A percentile compares a stretch with the other conserved stretches of the same genome.
Evolutionary conservation across 176 grass and related monocot species (phyloP).

Genomic region (Eleusine indica): DNA sequence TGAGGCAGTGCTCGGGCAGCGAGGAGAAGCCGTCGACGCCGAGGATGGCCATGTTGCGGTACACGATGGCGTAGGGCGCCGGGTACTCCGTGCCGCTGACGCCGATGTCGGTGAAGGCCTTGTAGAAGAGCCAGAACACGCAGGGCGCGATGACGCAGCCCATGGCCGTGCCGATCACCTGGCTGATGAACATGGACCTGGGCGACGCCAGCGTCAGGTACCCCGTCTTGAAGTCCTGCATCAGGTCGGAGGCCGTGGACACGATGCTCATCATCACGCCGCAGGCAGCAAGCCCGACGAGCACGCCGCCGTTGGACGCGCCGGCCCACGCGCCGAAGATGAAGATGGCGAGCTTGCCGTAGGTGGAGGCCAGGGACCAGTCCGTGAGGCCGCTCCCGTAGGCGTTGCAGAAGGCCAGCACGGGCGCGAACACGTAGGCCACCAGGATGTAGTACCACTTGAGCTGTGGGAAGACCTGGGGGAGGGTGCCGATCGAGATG

Average conservation of each 20-base stretch:
- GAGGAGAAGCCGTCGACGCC: constrained; percentile 58
- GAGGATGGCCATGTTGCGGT: constrained; percentile 66
- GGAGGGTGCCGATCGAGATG: constrained; percentile 47
- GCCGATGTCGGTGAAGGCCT: constrained; percentile 51
- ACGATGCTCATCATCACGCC: constrained; percentile 87
- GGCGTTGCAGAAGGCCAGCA: constrained; percentile 84
- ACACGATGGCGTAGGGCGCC: constrained; percentile 55
- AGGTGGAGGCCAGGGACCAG: constrained; percentile 66
- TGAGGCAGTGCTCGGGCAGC: constrained; percentile 54
- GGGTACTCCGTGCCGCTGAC: constrained; percentile 44
- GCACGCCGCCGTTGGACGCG: constrained; percentile 60
- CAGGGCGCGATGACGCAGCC: constrained; percentile 66
- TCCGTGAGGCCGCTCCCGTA: constrained; percentile 73
- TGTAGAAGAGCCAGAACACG: constrained; percentile 77
- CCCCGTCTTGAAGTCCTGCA: constrained; percentile 77
- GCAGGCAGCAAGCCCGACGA: constrained; percentile 61
- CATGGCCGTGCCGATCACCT: constrained; percentile 71
- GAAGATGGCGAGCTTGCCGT: constrained; percentile 81
- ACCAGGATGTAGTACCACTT: constrained; percentile 80
- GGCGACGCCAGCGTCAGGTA: constrained; percentile 75
- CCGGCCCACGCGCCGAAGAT: constrained; percentile 65
- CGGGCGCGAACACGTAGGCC: constrained; percentile 57
- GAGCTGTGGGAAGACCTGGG: constrained; percentile 61
- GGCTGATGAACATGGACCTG: constrained; percentile 69
- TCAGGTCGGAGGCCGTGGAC: constrained; percentile 47